Evolutionary conservation across 1,139 yeast genomes (phyloP).

Genomic region (Arxiozyma bovina): DNA sequence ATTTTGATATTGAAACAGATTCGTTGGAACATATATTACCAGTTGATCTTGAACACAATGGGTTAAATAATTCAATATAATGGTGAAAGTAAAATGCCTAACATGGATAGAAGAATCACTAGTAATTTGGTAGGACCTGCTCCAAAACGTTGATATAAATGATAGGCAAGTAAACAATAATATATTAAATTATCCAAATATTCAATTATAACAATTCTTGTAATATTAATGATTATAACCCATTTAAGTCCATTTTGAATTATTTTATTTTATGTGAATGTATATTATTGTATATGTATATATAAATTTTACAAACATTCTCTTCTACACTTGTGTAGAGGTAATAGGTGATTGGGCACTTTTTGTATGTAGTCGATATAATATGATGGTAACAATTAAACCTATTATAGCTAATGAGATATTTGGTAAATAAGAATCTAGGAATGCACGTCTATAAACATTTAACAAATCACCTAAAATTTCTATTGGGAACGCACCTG

Average conservation of each 20-base stretch:
- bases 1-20: slow-evolving; percentile 15
- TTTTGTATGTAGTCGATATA: slow-evolving; percentile 9
- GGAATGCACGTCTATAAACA: slow-evolving; percentile 24
- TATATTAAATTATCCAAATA: no score
- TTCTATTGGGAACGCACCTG: slow-evolving; percentile 25
- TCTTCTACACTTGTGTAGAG: neutral
- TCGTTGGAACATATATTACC: slow-evolving; percentile 13
- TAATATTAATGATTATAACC: neutral
- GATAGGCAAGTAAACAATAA: neutral
- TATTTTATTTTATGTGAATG: no score
- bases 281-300: no score
- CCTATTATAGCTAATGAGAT: slow-evolving; percentile 18
- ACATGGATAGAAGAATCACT: no score
- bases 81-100: neutral
- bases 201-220: neutral
- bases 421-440: slow-evolving; percentile 26
- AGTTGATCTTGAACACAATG: neutral
- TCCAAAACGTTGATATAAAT: neutral
- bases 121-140: neutral
- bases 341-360: neutral
- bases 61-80: neutral
- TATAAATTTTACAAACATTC: no score
- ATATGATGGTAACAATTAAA: slow-evolving; percentile 11
- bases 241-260: neutral
- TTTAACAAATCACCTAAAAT: slow-evolving; percentile 17